Evolutionary conservation across 495 filamentous ascomycete species (phyloP), one percentile per base, ranked within the genome.

Genomic region (Parachaetomium inaequale): DNA sequence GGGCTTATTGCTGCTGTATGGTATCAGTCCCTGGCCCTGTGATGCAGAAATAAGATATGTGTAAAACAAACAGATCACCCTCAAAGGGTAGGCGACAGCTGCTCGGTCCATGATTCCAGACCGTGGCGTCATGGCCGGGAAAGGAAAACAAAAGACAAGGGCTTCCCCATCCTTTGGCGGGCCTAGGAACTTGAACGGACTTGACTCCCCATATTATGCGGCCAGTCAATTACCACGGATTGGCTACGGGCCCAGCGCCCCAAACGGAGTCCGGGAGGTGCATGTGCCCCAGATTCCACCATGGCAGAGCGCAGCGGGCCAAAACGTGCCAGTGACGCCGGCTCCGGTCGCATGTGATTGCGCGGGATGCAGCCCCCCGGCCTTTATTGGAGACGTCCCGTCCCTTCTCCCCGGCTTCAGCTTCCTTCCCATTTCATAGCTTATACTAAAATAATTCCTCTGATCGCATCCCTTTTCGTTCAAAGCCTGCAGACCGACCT

Each of bases 271-370:
- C 12, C 36, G 36, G 34, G 34, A 2, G 17, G 51, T 26, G 52
- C 46, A 43, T 57, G 51, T 58, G 49, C 55, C 64, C 64, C 64
- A 21, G 56, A 55, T 47, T 60, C 11, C 14, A 2, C 43, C 7
- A 31, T 53, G 42, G 5, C 45, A 55, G 36, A 38, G 19, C 23
- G 47, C 25, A 17, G 42, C 11, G n/a, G n/a, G 31, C 7, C 15
- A 2, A 43, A 29, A 28, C 14, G 14, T 52, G 34, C 4, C 23
- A 54, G n/a, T 11, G 52, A n/a, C 21, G 26, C 15, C 29, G 14
- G 42, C 15, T 58, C n/a, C n/a, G n/a, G n/a, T n/a, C 58, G 40
- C 65, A 67, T 65, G 66, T 68, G 66, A 64, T 68, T 47, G 46
- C 53, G 19, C 5, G 21, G 23, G 34, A 29, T 56, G 43, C 49